phyloP scores from a whole-genome alignment of 2,329 filamentous ascomycete species.

The Setomelanomma holmii region DNA sequence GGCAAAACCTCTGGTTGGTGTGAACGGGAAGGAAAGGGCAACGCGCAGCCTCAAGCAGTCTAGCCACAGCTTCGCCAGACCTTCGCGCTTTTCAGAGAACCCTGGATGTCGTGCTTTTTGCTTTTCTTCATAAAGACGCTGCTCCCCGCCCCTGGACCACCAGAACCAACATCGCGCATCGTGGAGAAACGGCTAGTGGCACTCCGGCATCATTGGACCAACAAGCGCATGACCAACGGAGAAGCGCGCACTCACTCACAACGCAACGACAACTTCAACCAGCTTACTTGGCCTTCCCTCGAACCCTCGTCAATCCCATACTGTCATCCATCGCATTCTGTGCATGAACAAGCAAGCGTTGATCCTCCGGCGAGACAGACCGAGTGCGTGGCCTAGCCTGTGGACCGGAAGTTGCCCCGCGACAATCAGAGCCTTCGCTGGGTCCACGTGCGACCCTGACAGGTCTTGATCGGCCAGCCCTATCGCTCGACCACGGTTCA shows the following conservation, averaged over 20 bases:
- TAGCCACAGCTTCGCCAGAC: constrained; percentile 14
- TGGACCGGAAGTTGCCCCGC: constrained; percentile 16
- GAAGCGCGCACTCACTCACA: constrained; percentile 3
- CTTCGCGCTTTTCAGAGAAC: constrained; percentile 11
- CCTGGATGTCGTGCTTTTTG: constrained; percentile 13
- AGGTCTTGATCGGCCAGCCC: constrained; percentile 31
- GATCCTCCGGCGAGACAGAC: background rate
- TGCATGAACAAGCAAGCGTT: constrained; percentile 3
- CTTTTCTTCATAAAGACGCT: constrained; percentile 14
- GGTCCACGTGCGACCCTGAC: constrained; percentile 37
- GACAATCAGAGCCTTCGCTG: constrained; percentile 16
- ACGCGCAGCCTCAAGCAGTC: constrained; percentile 5
- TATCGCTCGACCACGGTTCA: constrained; percentile 17
- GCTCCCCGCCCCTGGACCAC: background rate
- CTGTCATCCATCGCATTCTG: background rate
- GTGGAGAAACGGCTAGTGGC: constrained; percentile 7
- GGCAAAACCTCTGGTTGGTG: background rate
- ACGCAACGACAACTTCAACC: background rate
- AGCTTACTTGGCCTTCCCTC: background rate
- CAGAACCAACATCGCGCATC: constrained; percentile 1
- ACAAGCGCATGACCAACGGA: constrained; percentile 13
- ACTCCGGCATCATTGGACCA: constrained; percentile 7
- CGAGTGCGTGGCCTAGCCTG: constrained; percentile 5
- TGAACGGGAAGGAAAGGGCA: background rate
- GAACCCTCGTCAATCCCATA: background rate